These are phyloP conservation scores for Astathelohania contejeani DNA, from an alignment of 371 early-diverging fungal genomes.

Conservation along the genomic window DNA sequence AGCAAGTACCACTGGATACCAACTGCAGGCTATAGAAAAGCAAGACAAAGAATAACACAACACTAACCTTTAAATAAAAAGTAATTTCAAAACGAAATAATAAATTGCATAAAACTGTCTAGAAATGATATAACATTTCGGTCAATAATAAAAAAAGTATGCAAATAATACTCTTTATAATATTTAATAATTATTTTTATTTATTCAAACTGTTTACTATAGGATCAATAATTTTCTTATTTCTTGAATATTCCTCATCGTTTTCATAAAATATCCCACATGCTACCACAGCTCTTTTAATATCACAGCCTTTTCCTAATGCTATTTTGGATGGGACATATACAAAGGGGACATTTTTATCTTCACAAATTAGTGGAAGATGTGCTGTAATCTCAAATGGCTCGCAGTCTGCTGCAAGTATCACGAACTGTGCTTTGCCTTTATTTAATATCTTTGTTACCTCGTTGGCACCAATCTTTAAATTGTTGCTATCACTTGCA, in stretches of 20 bases:
- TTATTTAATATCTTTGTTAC: slow-evolving; percentile 96
- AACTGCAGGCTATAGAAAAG: no score
- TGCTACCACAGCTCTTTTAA: slow-evolving; percentile 77
- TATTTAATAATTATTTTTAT: no score
- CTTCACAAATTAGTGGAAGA: slow-evolving; percentile 89
- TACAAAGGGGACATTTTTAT: slow-evolving; percentile 93
- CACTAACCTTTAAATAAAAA: no score
- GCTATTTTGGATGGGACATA: slow-evolving; percentile 84
- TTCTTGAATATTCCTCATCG: slow-evolving; percentile 24
- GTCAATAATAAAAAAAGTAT: no score
- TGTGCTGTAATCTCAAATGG: slow-evolving; percentile 88
- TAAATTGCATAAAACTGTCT: no score
- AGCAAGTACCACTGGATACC: no score
- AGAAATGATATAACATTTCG: no score
- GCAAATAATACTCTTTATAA: no score
- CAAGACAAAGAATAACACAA: no score
- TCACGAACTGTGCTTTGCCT: slow-evolving; percentile 89
- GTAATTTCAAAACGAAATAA: no score
- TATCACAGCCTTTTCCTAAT: slow-evolving; percentile 91
- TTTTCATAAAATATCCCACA: slow-evolving; percentile 38
- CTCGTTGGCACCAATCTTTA: slow-evolving; percentile 98
- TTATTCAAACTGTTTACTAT: no score
- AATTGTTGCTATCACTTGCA: slow-evolving; percentile 87
- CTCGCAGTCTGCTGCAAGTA: slow-evolving; percentile 90
- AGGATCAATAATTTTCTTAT: no score